A percentile compares a stretch with the other conserved stretches of the same genome.
Conservation (phyloP, 2,329 filamentous ascomycete genomes). For the Cladophialophora bantiana region DNA sequence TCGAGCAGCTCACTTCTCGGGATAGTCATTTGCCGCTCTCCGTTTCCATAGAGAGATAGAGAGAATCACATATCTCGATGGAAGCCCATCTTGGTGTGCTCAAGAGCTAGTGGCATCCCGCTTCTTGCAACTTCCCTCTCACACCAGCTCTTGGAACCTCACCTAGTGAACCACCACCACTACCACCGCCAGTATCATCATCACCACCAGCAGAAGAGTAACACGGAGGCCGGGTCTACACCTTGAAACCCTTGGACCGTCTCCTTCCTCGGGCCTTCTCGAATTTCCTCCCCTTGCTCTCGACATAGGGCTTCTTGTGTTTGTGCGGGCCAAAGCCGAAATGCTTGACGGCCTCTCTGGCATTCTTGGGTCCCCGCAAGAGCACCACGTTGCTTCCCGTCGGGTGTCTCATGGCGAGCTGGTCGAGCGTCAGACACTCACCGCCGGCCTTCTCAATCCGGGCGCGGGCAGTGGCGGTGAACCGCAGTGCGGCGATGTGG, state of each 20-base stretch:
- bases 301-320: slow-evolving; percentile 98
- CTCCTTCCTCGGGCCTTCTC: slow-evolving; percentile 98
- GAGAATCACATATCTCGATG: not conserved
- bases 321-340: slow-evolving; percentile 98
- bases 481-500: slow-evolving; percentile 90
- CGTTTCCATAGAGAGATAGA: not conserved
- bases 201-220: slow-evolving; percentile 22
- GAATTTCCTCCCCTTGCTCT: slow-evolving; percentile 99
- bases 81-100: not conserved
- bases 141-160: not conserved
- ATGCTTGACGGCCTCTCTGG: slow-evolving; percentile 97
- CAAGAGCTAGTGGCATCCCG: not conserved
- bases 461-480: slow-evolving; percentile 94
- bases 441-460: slow-evolving; percentile 93
- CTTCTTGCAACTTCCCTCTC: not conserved
- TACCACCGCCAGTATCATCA: slow-evolving; percentile 27
- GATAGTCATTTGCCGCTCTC: not conserved
- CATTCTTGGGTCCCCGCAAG: slow-evolving; percentile 97
- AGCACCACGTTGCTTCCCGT: slow-evolving; percentile 97
- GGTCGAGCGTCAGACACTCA: slow-evolving; percentile 93
- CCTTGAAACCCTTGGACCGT: slow-evolving; percentile 99
- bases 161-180: slow-evolving; percentile 19
- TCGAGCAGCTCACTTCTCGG: not conserved
- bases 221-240: slow-evolving; percentile 65
- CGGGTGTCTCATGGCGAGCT: slow-evolving; percentile 92